Percentiles rank a stretch among this genome's conserved stretches.
phyloP scores from a whole-genome alignment of 371 early-diverging fungal genomes.

The Rhizopus delemar region DNA sequence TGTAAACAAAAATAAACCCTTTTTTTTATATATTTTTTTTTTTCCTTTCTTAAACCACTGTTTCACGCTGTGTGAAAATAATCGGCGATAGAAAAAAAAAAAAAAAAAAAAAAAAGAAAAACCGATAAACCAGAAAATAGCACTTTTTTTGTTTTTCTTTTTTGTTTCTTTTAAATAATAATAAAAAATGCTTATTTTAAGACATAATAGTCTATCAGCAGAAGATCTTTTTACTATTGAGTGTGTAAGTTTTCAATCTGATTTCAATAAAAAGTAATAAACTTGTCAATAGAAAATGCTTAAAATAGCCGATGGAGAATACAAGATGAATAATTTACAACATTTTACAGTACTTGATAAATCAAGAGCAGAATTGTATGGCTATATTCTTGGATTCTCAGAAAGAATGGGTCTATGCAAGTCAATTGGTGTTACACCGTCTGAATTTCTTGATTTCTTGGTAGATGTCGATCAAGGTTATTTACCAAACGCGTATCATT shows the following conservation, averaged over 20 bases:
- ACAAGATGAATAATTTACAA: slow-evolving; percentile 34
- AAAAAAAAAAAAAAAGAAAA: background rate
- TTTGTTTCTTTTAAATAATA: background rate
- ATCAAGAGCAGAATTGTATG: slow-evolving; percentile 69
- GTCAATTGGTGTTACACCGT: slow-evolving; percentile 59
- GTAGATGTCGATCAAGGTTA: slow-evolving; percentile 83
- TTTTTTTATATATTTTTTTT: background rate
- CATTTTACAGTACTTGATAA: slow-evolving; percentile 70
- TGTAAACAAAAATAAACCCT: background rate
- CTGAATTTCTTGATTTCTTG: slow-evolving; percentile 76
- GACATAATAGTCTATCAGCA: slow-evolving; percentile 24
- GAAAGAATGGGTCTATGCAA: slow-evolving; percentile 59
- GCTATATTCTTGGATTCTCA: slow-evolving; percentile 68
- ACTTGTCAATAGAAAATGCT: slow-evolving; percentile 29
- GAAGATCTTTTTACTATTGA: slow-evolving; percentile 29
- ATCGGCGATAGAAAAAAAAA: background rate
- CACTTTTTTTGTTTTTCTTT: background rate
- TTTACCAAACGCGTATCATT: slow-evolving; percentile 82
- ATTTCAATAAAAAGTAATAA: background rate
- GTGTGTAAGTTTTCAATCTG: slow-evolving; percentile 14
- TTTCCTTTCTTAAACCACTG: background rate
- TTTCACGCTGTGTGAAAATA: background rate
- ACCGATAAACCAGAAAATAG: background rate
- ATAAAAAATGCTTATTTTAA: slow-evolving; percentile 22
- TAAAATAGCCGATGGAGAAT: slow-evolving; percentile 37